Evolutionary conservation across 257 asterid genomes (phyloP).

Genomic region (Scutellaria galericulata): DNA sequence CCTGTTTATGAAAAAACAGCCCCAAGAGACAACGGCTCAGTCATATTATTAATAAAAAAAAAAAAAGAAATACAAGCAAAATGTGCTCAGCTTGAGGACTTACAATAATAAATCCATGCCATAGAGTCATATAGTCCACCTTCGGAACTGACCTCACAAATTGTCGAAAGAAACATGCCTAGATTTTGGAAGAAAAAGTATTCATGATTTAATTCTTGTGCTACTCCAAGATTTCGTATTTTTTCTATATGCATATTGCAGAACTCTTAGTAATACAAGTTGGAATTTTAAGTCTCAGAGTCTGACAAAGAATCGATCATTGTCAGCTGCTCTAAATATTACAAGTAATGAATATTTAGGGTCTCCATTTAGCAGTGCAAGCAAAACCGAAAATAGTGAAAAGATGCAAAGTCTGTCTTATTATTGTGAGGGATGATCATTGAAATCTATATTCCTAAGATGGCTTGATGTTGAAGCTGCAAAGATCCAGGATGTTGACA

Average conservation of each 20-base stretch:
- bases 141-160: conserved; percentile 58
- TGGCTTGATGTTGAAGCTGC: conserved; percentile 22
- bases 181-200: not conserved
- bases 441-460: not conserved
- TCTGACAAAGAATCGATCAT: too few species aligned
- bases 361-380: too few species aligned
- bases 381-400: too few species aligned
- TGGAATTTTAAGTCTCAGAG: too few species aligned
- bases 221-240: not conserved
- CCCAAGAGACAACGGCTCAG: not conserved
- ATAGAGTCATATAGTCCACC: conserved; percentile 66
- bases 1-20: conserved; percentile 41
- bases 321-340: too few species aligned
- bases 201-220: not conserved
- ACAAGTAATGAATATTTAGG: not conserved
- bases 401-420: too few species aligned
- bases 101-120: conserved; percentile 60
- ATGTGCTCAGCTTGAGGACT: conserved; percentile 26
- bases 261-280: too few species aligned
- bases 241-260: not conserved
- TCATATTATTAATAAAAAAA: not conserved
- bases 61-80: too few species aligned
- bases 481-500: conserved; percentile 13
- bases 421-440: not conserved
- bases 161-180: conserved; percentile 74